Evolutionary conservation across 176 grass and related monocot genomes (phyloP).

Genomic region (Eleusine coracana): DNA sequence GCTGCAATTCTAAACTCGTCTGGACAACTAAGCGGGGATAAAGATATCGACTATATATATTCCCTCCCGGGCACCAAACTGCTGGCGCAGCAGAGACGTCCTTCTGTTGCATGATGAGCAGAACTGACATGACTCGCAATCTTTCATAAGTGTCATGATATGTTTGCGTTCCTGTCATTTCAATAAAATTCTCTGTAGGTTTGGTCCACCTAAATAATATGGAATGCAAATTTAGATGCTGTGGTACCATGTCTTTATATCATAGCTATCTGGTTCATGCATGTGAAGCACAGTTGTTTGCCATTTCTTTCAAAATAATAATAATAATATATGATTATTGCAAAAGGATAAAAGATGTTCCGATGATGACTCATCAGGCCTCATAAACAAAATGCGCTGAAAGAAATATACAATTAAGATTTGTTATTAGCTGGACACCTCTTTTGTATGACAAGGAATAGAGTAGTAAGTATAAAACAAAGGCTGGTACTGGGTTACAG

Average conservation of each 20-base stretch:
- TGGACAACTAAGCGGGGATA: background rate
- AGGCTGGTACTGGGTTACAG: constrained; percentile 33
- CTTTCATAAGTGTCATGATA: background rate
- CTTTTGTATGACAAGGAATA: background rate
- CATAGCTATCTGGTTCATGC: background rate
- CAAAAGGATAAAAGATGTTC: background rate
- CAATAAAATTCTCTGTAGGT: constrained; percentile 5
- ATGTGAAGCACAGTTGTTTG: background rate
- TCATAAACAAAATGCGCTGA: background rate
- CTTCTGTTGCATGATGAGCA: constrained; percentile 22
- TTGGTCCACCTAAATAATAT: constrained; percentile 14
- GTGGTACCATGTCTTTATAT: background rate
- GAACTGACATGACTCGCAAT: background rate
- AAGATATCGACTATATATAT: constrained; percentile 12
- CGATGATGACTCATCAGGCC: background rate
- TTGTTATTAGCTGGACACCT: background rate
- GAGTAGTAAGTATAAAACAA: background rate
- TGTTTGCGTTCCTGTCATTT: constrained; percentile 10
- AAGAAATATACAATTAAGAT: background rate
- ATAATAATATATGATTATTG: background rate
- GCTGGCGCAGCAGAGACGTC: constrained; percentile 30
- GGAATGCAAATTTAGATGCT: background rate
- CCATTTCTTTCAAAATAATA: background rate
- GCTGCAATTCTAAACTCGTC: constrained; percentile 20
- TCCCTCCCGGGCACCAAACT: constrained; percentile 30